Evolutionary conservation across 257 asterid species (phyloP).

Genomic region (Ocimum tenuiflorum): DNA sequence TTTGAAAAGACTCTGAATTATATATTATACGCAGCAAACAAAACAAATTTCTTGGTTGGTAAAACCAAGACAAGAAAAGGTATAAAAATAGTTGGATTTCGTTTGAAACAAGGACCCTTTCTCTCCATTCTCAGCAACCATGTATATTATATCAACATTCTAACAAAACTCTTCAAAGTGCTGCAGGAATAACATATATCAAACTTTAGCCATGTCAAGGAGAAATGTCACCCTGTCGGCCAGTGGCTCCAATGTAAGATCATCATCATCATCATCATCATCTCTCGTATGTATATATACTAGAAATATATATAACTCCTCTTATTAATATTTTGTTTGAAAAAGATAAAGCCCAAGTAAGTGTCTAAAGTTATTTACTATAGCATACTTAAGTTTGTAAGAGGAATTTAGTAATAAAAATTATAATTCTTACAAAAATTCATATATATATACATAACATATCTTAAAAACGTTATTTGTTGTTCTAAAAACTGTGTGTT

Average conservation of each 20-base stretch:
- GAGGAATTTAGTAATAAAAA: too few relatives aligned
- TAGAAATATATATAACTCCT: too few relatives aligned
- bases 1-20: not conserved
- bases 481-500: too few relatives aligned
- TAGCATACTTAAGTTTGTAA: too few relatives aligned
- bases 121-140: not conserved
- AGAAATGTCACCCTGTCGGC: slow-evolving; percentile 31
- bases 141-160: not conserved
- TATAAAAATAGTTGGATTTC: slow-evolving; percentile 10
- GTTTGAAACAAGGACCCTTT: not conserved
- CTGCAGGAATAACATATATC: slow-evolving; percentile 5
- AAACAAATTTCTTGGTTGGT: not conserved
- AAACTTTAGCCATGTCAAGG: slow-evolving; percentile 19
- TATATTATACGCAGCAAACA: not conserved
- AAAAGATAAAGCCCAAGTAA: too few relatives aligned
- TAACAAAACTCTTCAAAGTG: not conserved
- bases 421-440: too few relatives aligned
- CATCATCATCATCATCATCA: slow-evolving; percentile 1
- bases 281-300: not conserved
- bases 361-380: too few relatives aligned
- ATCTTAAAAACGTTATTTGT: too few relatives aligned
- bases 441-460: too few relatives aligned
- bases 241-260: slow-evolving; percentile 31
- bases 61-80: slow-evolving; percentile 19
- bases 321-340: too few relatives aligned